Evolutionary conservation across 2,329 filamentous ascomycete genomes (phyloP), one percentile per base, ranked within the genome.

Genomic region (Sclerotinia nivalis): DNA sequence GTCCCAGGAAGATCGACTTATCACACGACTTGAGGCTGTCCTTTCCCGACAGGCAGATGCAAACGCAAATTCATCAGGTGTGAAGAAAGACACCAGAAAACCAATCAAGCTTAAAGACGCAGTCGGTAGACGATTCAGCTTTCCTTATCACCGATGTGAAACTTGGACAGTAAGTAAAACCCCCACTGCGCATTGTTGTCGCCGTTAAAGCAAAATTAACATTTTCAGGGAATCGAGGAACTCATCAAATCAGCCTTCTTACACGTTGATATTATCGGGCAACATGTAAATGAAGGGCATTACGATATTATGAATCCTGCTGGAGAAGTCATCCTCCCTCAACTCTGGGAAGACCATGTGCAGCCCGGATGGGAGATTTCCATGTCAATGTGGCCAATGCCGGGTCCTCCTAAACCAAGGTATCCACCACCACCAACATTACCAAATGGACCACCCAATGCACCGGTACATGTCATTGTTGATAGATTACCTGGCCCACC

Each of bases 111-210:
- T 97, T 82, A 96, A 96, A 81, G 94, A 97, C 78, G 93, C 93
- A 0, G 89, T 97, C 22, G 92, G 93, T 40, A 87, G 94, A 74
- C 97, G 96, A 80, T 97, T 96, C 79, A 96, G 89, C 80, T 97
- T 97, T 77, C 94, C 94, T 1, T 97, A 90, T 81, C 88, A 94
- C 73, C 80, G 96, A 45, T 97, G 93, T 80, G 88, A 89, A 77
- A 96, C 90, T 4, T 96, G 93, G 93, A 83, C 84, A 83, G 92
- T 94, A 87, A 78, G 88, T 85, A 34, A 15, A 22, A 59, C 18
- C 49, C 37, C 43, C 7, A 7, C 22, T 40, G 22, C 13, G 5
- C 2, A n/a, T 13, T 43, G 13, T 31, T n/a, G 31, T 20, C 70
- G 69, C 71, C 70, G 13, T 64, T 18, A 59, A 37, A 40, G 54